Conservation (phyloP, 805 yeast species). For the Candida alai region DNA sequence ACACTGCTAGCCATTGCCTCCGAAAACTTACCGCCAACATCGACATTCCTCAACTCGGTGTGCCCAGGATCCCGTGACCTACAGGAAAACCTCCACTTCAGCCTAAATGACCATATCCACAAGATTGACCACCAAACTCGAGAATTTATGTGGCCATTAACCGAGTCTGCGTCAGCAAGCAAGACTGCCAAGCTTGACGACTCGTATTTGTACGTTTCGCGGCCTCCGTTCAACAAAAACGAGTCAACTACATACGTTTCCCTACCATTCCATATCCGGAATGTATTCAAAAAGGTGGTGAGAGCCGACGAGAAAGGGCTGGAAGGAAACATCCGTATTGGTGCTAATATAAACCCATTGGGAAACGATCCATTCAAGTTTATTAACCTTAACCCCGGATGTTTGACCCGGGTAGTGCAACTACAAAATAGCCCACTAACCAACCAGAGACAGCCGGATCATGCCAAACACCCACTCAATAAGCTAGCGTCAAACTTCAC, state of each 20-base stretch:
- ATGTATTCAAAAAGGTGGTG: conserved; percentile 34
- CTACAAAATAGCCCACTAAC: conserved; percentile 8
- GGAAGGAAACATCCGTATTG: conserved; percentile 45
- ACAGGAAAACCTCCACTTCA: conserved; percentile 33
- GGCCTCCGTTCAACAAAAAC: conserved; percentile 29
- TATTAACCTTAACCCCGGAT: conserved; percentile 55
- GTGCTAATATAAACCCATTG: conserved; percentile 52
- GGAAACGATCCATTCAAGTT: conserved; percentile 49
- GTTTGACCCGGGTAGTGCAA: conserved; percentile 27
- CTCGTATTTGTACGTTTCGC: conserved; percentile 32
- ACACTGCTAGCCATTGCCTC: conserved; percentile 18
- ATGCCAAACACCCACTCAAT: conserved; percentile 22
- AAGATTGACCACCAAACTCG: conserved; percentile 8
- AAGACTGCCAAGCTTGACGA: conserved; percentile 17
- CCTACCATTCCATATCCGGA: conserved; percentile 47
- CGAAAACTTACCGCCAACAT: conserved; percentile 24
- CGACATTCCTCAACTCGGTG: conserved; percentile 31
- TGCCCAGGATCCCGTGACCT: conserved; percentile 33
- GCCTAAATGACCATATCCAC: conserved; percentile 13
- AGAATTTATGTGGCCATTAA: conserved; percentile 25
- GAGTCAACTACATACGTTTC: conserved; percentile 54
- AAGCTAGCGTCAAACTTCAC: conserved; percentile 32
- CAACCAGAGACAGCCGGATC: conserved; percentile 8
- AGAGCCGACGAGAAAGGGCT: conserved; percentile 33
- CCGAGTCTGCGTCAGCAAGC: conserved; percentile 11